Percentiles rank a stretch among this genome's conserved stretches.
These are phyloP conservation scores for Leccinum broughii DNA, from an alignment of 768 basidiomycete species.

Conservation along the genomic window DNA sequence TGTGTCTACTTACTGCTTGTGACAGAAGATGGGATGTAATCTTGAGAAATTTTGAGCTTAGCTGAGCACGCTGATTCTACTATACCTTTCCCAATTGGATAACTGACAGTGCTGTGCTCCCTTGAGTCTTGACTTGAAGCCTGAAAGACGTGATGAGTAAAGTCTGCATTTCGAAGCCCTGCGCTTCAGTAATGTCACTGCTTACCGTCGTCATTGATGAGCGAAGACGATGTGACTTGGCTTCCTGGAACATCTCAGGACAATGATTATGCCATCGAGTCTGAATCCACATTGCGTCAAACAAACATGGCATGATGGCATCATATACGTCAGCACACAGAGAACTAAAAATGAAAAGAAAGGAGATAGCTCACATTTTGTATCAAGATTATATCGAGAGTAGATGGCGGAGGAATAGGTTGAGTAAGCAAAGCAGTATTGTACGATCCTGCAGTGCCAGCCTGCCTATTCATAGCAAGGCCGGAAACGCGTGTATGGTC, in stretches of 20 bases:
- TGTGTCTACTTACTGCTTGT: conserved; percentile 3
- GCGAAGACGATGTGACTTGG: conserved; percentile 24
- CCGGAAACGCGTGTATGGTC: too few species aligned
- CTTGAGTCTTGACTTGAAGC: background rate
- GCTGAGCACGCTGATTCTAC: background rate
- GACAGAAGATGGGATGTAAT: background rate
- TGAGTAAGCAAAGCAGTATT: too few species aligned
- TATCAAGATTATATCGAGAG: too few species aligned
- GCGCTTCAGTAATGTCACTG: background rate
- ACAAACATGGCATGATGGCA: too few species aligned
- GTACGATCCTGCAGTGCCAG: too few species aligned
- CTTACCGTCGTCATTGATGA: conserved; percentile 24
- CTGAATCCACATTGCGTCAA: too few species aligned
- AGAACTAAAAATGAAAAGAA: too few species aligned
- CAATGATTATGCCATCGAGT: conserved; percentile 11
- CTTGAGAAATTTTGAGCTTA: background rate
- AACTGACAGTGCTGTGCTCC: background rate
- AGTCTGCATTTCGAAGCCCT: background rate
- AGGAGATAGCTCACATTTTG: too few species aligned
- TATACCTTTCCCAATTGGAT: background rate
- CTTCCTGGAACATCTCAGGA: conserved; percentile 21
- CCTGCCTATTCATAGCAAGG: too few species aligned
- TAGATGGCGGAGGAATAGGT: too few species aligned
- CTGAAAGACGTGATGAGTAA: background rate
- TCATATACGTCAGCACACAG: too few species aligned